Evolutionary conservation across 2,329 filamentous ascomycete genomes (phyloP).

Genomic region (Aspergillus vadensis): DNA sequence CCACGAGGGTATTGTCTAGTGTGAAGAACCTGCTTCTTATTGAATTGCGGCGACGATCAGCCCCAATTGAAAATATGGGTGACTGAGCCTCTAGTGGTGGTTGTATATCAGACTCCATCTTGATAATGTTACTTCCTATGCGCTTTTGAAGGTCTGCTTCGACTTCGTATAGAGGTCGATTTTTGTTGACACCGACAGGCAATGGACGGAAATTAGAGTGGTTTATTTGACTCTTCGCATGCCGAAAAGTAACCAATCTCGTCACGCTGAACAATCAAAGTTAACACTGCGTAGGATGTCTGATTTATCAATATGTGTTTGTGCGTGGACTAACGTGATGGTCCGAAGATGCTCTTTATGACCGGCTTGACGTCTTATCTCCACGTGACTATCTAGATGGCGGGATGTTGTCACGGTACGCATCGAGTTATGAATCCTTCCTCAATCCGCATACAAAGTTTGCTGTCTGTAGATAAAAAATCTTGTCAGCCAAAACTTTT

Average conservation of each 20-base stretch:
- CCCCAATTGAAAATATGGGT: constrained; percentile 24
- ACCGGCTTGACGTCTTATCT: background rate
- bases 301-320: background rate
- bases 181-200: background rate
- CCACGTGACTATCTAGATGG: background rate
- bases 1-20: background rate
- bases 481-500: background rate
- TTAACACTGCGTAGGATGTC: background rate
- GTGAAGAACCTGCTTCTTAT: constrained; percentile 42
- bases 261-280: background rate
- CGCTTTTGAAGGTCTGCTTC: background rate
- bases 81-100: constrained; percentile 27
- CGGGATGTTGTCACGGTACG: background rate
- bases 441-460: background rate
- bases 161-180: background rate
- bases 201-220: background rate
- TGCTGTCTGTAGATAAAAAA: background rate
- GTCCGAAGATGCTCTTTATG: background rate
- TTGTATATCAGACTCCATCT: constrained; percentile 34
- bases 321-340: background rate
- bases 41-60: constrained; percentile 37
- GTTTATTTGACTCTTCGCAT: background rate
- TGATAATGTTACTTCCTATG: constrained; percentile 8
- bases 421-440: background rate
- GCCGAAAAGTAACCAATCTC: background rate